A percentile compares a stretch with the other conserved stretches of the same genome.
Evolutionary conservation across 2,329 filamentous ascomycete species (phyloP).

Genomic region (Ascosphaera pollenicola): DNA sequence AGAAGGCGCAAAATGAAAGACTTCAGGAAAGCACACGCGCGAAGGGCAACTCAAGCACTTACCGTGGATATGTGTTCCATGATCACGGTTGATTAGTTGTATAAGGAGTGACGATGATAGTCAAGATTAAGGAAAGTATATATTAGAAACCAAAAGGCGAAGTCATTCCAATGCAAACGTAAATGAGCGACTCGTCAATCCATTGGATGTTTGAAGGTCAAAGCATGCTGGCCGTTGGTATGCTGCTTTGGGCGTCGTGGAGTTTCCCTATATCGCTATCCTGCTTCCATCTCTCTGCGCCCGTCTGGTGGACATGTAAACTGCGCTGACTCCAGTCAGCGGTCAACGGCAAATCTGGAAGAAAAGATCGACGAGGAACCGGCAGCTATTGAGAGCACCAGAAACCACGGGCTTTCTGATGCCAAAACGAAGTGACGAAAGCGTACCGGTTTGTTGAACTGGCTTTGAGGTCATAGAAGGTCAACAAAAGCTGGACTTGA

Average conservation of each 20-base stretch:
- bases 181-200: background rate
- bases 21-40: background rate
- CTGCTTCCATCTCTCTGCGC: background rate
- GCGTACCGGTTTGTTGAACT: background rate
- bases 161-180: background rate
- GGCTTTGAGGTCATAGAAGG: too few species aligned
- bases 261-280: background rate
- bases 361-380: background rate
- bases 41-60: background rate
- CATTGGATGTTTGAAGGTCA: background rate
- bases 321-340: background rate
- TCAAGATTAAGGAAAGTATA: background rate
- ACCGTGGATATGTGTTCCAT: slow-evolving; percentile 1
- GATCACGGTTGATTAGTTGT: background rate
- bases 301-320: background rate
- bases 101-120: background rate
- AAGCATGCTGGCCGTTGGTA: background rate
- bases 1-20: background rate
- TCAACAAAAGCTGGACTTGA: too few species aligned
- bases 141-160: background rate
- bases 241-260: background rate
- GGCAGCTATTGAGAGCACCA: too few species aligned
- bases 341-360: background rate
- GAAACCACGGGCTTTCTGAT: too few species aligned
- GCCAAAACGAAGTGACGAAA: background rate